These are phyloP conservation scores for Epithele typhae DNA, from an alignment of 768 basidiomycete species.

Conservation along the genomic window DNA sequence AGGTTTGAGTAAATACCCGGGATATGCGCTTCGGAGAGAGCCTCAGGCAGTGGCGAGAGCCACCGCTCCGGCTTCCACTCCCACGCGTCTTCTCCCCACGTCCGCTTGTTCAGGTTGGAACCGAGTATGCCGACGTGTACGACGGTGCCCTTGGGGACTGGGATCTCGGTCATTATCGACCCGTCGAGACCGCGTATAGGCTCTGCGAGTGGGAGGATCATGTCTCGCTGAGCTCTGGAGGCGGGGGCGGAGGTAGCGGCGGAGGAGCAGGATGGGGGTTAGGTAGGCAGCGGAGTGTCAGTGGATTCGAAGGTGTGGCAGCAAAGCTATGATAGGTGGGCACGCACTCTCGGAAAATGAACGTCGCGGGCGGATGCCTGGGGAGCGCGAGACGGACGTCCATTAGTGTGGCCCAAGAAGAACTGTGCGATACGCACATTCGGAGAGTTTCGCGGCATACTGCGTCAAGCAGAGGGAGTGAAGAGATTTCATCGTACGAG, in stretches of 20 bases:
- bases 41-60: slow-evolving; percentile 25
- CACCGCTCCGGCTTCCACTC: slow-evolving; percentile 43
- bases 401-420: neutral
- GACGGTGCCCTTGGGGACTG: slow-evolving; percentile 34
- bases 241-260: no score
- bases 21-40: slow-evolving; percentile 14
- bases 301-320: no score
- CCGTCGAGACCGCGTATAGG: slow-evolving; percentile 19
- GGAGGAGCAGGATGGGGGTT: no score
- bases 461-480: slow-evolving; percentile 35
- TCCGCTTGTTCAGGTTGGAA: slow-evolving; percentile 36
- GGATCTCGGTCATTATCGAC: slow-evolving; percentile 21
- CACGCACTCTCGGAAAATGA: slow-evolving; percentile 18
- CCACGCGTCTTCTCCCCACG: slow-evolving; percentile 43
- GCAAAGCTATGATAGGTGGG: no score
- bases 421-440: slow-evolving; percentile 13
- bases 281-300: no score
- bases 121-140: slow-evolving; percentile 36
- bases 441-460: slow-evolving; percentile 32
- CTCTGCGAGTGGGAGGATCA: slow-evolving; percentile 32
- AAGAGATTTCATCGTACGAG: slow-evolving; percentile 30
- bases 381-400: no score
- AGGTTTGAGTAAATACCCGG: slow-evolving; percentile 21
- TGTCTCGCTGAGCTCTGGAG: slow-evolving; percentile 35
- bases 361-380: slow-evolving; percentile 16